Conservation (phyloP, 345 rosid species). For the Reutealis trisperma region DNA sequence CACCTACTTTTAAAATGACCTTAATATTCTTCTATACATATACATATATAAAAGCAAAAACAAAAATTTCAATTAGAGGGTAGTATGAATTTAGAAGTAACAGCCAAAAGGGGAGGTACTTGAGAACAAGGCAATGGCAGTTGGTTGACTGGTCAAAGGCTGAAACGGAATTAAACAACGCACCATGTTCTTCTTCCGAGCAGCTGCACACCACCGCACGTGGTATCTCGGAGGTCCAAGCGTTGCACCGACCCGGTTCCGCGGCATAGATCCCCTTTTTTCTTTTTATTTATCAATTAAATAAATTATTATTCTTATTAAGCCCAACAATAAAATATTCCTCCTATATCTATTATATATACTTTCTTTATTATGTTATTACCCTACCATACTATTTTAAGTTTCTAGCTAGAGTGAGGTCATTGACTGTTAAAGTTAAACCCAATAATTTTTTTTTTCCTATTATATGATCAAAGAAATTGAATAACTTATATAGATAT, state of each 20-base stretch:
- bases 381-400: not conserved
- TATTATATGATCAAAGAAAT: too few species aligned
- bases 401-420: not conserved
- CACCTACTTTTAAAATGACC: too few species aligned
- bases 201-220: constrained; percentile 32
- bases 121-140: not conserved
- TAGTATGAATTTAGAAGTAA: too few species aligned
- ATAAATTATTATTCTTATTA: not conserved
- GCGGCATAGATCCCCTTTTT: constrained; percentile 13
- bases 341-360: too few species aligned
- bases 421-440: constrained; percentile 11
- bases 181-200: constrained; percentile 36
- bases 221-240: constrained; percentile 31
- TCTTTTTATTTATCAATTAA: not conserved
- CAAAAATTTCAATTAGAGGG: too few species aligned
- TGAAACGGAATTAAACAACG: constrained; percentile 19
- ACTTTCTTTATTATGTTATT: not conserved
- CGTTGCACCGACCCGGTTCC: constrained; percentile 36
- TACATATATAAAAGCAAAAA: too few species aligned
- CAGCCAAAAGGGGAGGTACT: not conserved
- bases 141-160: constrained; percentile 42
- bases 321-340: too few species aligned
- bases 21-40: too few species aligned
- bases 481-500: too few species aligned
- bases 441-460: not conserved